Evolutionary conservation across 2,329 filamentous ascomycete species (phyloP), one percentile per base, ranked within the genome.

Genomic region (Daldinia eschscholtzii): DNA sequence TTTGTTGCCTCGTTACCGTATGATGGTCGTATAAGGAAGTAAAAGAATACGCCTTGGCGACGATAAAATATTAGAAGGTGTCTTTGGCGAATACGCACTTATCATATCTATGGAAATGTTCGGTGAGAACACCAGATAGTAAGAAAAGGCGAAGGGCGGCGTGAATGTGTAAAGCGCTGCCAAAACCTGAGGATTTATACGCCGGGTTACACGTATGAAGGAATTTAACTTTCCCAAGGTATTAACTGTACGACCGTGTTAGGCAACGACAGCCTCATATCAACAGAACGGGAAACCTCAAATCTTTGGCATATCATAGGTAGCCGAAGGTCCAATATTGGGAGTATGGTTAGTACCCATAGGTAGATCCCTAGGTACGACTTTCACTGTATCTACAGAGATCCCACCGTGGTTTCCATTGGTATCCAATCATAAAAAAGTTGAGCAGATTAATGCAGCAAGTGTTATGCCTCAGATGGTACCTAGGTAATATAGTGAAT

Each of bases 191-290:
- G 35, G 12, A 39, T 39, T 10, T 12, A 39, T 39, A 39, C 12
- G 5, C 35, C 12, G 10, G 35, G 35, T 39, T 39, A 13, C 35
- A 35, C 7, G 33, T 35, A 9, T 35, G 33, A 35, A 35, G 13
- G 15, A 39, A 39, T 15, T 39, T 15, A 39, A 39, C 12, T 39
- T 6, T 18, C 39, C 6, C 18, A 42, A 18, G 20, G 20, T 46
- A 46, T 15, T 4, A 15, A 20, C 7, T 6, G 23, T 28, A 15
- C 35, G 13, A 13, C 12, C 13, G 10, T 12, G 35, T 39, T 15
- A 39, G 35, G 35, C 35, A 46, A 46, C 20, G 20, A 46, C 20
- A 48, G 26, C 44, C 44, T 13, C 15, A 46, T 48, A 48, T 48
- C 23, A 7, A 28, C 26, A 48, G 44, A 28, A 48, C 9, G 12